Percentiles rank a stretch among this genome's conserved stretches.
Conservation (phyloP, 2,329 filamentous ascomycete species). For the Aspergillus hiratsukae region DNA sequence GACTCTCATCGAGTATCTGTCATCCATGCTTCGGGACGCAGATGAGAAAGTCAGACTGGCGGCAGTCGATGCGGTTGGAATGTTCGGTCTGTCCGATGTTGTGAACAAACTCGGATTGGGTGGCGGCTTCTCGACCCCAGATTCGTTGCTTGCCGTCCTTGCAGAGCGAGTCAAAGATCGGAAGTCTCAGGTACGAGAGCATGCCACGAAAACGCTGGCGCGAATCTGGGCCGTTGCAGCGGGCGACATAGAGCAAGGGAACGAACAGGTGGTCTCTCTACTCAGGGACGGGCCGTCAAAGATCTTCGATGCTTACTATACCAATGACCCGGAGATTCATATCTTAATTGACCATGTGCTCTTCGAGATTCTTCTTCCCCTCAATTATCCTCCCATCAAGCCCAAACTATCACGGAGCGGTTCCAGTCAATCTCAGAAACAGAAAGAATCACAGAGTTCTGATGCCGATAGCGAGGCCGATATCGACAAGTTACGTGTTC, state of each 20-base stretch:
- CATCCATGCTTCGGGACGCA: conserved; percentile 76
- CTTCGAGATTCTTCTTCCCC: conserved; percentile 82
- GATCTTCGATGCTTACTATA: conserved; percentile 83
- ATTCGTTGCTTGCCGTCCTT: conserved; percentile 74
- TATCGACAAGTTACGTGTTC: conserved; percentile 65
- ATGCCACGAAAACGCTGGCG: conserved; percentile 78
- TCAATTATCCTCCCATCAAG: conserved; percentile 75
- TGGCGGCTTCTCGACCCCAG: conserved; percentile 69
- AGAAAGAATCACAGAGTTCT: conserved; percentile 32
- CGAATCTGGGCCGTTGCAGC: conserved; percentile 92
- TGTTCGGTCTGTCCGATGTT: conserved; percentile 75
- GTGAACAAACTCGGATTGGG: conserved; percentile 73
- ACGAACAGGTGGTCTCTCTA: conserved; percentile 69
- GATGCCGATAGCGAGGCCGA: conserved; percentile 38
- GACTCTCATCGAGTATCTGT: conserved; percentile 66
- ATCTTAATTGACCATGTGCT: conserved; percentile 77
- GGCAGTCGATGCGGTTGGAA: conserved; percentile 77
- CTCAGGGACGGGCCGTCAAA: conserved; percentile 76
- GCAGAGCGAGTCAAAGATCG: conserved; percentile 86
- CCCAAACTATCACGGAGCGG: conserved; percentile 42
- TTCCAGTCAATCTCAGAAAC: conserved; percentile 55
- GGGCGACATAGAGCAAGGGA: conserved; percentile 77
- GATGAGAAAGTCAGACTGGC: conserved; percentile 90
- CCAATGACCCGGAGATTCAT: conserved; percentile 83
- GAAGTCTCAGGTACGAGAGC: conserved; percentile 72